These are phyloP conservation scores for Eucalyptus grandis DNA, from an alignment of 345 rosid genomes.

Conservation along the genomic window DNA sequence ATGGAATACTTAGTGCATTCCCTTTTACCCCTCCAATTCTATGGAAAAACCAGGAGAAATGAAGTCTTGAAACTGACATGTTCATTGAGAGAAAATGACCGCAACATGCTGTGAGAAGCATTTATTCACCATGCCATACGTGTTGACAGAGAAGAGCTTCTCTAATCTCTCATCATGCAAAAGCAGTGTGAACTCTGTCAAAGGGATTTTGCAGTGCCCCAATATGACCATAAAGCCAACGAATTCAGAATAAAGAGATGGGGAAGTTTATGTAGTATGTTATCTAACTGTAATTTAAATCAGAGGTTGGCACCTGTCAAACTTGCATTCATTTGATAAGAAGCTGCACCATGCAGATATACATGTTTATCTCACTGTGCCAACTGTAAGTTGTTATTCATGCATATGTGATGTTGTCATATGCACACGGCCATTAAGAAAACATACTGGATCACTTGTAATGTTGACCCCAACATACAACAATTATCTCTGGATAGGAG, in stretches of 20 bases:
- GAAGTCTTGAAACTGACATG: not conserved
- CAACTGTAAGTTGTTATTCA: not conserved
- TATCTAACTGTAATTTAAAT: too few species aligned
- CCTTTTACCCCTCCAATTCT: not conserved
- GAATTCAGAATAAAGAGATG: not conserved
- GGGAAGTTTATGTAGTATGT: not conserved
- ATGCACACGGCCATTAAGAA: constrained; percentile 50
- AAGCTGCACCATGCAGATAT: not conserved
- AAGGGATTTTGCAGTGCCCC: not conserved
- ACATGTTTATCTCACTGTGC: not conserved
- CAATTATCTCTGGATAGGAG: constrained; percentile 72
- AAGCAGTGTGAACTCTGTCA: not conserved
- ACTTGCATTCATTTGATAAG: too few species aligned
- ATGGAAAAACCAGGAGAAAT: not conserved
- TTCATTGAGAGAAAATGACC: not conserved
- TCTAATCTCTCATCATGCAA: not conserved
- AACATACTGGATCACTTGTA: constrained; percentile 79
- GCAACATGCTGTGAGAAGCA: not conserved
- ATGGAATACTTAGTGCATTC: not conserved
- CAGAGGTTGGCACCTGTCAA: not conserved
- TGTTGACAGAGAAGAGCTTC: too few species aligned
- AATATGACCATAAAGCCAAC: not conserved
- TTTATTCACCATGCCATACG: accelerated
- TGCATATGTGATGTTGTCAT: not conserved
- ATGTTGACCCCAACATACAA: constrained; percentile 72